Evolutionary conservation across 225 moss, liverwort and hornwort genomes (phyloP).

Genomic region (Sphagnum contortum): DNA sequence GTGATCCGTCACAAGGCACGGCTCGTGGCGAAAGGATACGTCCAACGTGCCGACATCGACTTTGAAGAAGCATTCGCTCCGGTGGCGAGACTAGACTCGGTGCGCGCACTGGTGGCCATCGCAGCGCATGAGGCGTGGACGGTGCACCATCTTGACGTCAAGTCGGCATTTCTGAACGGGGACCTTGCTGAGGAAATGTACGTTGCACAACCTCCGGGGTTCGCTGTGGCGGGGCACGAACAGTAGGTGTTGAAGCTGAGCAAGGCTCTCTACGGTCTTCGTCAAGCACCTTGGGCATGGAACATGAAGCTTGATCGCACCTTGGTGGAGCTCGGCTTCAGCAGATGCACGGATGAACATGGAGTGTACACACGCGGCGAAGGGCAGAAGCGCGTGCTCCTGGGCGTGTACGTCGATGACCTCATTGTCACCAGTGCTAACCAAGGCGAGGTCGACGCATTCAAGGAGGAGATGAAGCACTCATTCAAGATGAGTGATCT

Average conservation of each 20-base stretch:
- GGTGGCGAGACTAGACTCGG: constrained; percentile 1
- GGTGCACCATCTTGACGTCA: constrained; percentile 3
- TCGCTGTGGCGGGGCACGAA: not conserved
- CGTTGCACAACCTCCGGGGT: not conserved
- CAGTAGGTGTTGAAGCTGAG: not conserved
- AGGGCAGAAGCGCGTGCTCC: not conserved
- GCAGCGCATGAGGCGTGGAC: not conserved
- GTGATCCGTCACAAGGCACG: constrained; percentile 1
- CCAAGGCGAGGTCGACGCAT: not conserved
- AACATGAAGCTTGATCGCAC: not conserved
- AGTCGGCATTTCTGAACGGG: constrained; percentile 2
- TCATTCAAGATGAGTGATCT: not conserved
- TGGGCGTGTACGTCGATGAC: not conserved
- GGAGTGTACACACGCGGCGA: not conserved
- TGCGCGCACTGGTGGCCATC: constrained; percentile 1
- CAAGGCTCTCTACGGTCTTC: not conserved
- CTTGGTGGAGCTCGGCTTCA: not conserved
- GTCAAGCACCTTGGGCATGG: not conserved
- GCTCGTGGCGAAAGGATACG: constrained; percentile 2
- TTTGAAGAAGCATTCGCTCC: constrained; percentile 3
- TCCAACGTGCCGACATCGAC: not conserved
- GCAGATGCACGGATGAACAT: not conserved
- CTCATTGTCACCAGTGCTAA: not conserved
- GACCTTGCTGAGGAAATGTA: not conserved
- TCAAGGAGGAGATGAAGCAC: not conserved